Percentiles rank a stretch among this genome's conserved stretches.
phyloP scores from a whole-genome alignment of 106 monocot species.

The Iris macrosiphon region DNA sequence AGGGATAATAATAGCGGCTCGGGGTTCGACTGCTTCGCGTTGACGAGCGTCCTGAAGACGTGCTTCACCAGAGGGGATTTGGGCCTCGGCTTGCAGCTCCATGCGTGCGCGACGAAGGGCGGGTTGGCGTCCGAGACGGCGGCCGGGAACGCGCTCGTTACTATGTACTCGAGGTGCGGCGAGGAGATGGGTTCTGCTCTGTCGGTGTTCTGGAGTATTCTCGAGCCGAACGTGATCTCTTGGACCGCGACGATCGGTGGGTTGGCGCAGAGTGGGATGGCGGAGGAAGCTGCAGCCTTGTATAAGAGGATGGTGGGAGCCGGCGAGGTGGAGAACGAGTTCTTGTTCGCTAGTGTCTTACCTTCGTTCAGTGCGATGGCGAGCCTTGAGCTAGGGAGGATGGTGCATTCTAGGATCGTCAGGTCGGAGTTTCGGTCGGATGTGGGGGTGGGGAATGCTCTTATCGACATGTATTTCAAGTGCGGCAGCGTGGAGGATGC shows the following conservation, averaged over 20 bases:
- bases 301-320: constrained; percentile 41
- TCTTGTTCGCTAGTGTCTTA: constrained; percentile 44
- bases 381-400: constrained; percentile 42
- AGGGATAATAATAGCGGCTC: constrained; percentile 4
- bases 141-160: constrained; percentile 54
- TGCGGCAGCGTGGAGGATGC: constrained; percentile 59
- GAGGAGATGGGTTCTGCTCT: constrained; percentile 17
- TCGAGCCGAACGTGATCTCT: constrained; percentile 44
- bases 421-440: constrained; percentile 33
- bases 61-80: constrained; percentile 30
- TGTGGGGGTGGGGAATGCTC: constrained; percentile 47
- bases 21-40: constrained; percentile 42
- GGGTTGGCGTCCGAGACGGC: constrained; percentile 35
- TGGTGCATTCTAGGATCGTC: constrained; percentile 41
- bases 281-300: constrained; percentile 23
- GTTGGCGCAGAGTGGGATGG: constrained; percentile 24
- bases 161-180: constrained; percentile 68
- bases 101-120: constrained; percentile 38
- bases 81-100: constrained; percentile 49
- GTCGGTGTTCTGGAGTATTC: constrained; percentile 33
- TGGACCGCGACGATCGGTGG: constrained; percentile 70
- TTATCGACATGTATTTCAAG: constrained; percentile 84
- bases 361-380: constrained; percentile 25
- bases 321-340: constrained; percentile 54
- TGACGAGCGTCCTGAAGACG: constrained; percentile 73